Percentiles rank a stretch among this genome's conserved stretches.
These are phyloP conservation scores for Plasmodium adleri DNA, from an alignment of 169 alveolate species.

Conservation along the genomic window DNA sequence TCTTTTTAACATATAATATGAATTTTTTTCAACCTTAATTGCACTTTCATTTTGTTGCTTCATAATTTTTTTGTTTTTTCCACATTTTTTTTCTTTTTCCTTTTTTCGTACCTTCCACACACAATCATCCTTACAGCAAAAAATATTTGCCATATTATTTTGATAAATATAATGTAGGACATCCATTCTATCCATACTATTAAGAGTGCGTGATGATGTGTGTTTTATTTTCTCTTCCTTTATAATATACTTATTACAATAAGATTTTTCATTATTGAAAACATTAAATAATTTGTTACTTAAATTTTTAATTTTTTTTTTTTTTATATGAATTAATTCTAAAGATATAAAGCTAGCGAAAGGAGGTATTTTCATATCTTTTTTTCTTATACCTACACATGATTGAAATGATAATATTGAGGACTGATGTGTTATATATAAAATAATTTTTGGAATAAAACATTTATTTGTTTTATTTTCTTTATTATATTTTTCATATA, in stretches of 20 bases:
- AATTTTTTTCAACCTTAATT: neutral
- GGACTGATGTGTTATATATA: conserved; percentile 67
- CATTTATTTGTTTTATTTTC: conserved; percentile 6
- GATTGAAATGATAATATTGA: conserved; percentile 68
- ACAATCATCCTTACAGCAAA: conserved; percentile 72
- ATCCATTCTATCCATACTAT: neutral
- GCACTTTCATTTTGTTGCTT: neutral
- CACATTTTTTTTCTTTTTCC: neutral
- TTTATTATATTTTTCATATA: conserved; percentile 25
- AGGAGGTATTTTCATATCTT: conserved; percentile 61
- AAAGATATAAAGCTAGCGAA: conserved; percentile 61
- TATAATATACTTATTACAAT: neutral
- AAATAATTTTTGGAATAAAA: conserved; percentile 42
- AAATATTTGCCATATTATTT: conserved; percentile 25
- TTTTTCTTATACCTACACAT: conserved; percentile 45
- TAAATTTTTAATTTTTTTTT: neutral
- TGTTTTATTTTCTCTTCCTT: neutral
- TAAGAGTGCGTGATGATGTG: neutral
- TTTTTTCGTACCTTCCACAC: conserved; percentile 33
- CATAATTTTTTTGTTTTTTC: neutral
- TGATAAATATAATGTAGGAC: conserved; percentile 4
- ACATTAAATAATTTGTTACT: neutral
- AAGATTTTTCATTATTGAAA: neutral
- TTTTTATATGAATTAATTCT: conserved; percentile 52
- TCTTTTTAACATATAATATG: neutral